A percentile compares a stretch with the other conserved stretches of the same genome.
Conservation (phyloP, 129 eudicot genomes). For the Gnaphalium uliginosum region DNA sequence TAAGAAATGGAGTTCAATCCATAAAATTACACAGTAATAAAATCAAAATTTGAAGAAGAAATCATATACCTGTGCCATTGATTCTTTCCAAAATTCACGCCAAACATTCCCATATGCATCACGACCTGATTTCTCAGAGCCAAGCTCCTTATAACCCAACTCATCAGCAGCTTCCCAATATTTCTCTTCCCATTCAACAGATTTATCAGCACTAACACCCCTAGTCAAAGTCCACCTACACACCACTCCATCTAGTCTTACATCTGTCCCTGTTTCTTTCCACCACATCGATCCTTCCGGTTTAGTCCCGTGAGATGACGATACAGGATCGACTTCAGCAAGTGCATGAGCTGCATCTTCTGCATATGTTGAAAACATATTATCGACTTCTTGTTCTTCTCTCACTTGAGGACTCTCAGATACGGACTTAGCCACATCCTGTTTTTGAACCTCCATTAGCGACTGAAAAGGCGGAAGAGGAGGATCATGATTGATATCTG, state of each 20-base stretch:
- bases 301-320: constrained; percentile 41
- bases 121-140: constrained; percentile 97
- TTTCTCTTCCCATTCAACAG: constrained; percentile 88
- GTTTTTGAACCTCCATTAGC: constrained; percentile 52
- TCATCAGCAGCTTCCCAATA: constrained; percentile 98
- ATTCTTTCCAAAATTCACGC: constrained; percentile 93
- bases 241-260: constrained; percentile 77
- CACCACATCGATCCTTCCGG: constrained; percentile 88
- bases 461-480: constrained; percentile 85
- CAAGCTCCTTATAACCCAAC: constrained; percentile 81
- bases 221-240: constrained; percentile 86
- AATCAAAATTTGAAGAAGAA: background rate
- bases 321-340: constrained; percentile 35
- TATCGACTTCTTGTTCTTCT: constrained; percentile 50
- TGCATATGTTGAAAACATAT: constrained; percentile 59
- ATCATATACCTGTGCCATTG: constrained; percentile 67
- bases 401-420: constrained; percentile 35
- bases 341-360: constrained; percentile 81
- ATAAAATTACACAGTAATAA: background rate
- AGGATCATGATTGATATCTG: constrained; percentile 27
- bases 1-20: too few relatives aligned
- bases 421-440: constrained; percentile 34
- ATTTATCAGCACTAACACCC: constrained; percentile 73
- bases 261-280: constrained; percentile 80
- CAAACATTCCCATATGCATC: constrained; percentile 88